Conservation (phyloP, 768 basidiomycete species). For the Brasilioporus rufonigricans region DNA sequence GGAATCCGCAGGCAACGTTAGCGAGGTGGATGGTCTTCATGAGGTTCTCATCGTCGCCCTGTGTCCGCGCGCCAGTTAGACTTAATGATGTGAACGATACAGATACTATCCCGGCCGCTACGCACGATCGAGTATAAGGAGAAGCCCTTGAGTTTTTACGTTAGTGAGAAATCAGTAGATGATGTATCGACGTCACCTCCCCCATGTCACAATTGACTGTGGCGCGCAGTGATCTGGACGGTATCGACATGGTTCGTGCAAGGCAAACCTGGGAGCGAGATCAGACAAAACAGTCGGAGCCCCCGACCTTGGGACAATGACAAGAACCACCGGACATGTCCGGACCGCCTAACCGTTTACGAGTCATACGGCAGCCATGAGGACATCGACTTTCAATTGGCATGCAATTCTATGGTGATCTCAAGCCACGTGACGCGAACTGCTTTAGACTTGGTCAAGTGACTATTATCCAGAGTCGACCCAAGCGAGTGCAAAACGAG, state of each 20-base stretch:
- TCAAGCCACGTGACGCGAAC: no score
- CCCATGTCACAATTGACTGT: slow-evolving; percentile 58
- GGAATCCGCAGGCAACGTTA: slow-evolving; percentile 68
- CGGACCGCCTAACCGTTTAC: no score
- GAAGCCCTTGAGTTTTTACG: slow-evolving; percentile 38
- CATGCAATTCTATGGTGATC: no score
- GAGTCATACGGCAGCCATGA: no score
- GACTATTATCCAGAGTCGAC: no score
- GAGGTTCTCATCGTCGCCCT: slow-evolving; percentile 51
- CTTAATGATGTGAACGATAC: neutral
- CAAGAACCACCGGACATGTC: no score
- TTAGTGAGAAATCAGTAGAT: slow-evolving; percentile 2
- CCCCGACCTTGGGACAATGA: no score
- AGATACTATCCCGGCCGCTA: neutral
- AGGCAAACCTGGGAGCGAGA: neutral
- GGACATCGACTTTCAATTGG: no score
- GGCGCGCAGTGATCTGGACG: slow-evolving; percentile 26
- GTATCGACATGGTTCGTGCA: slow-evolving; percentile 11
- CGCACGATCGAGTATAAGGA: slow-evolving; percentile 47
- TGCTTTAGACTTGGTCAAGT: neutral
- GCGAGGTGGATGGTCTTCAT: slow-evolving; percentile 59
- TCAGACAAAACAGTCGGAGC: neutral
- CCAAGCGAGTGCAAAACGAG: neutral
- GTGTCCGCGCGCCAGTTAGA: slow-evolving; percentile 13
- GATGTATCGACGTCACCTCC: slow-evolving; percentile 35